phyloP scores from a whole-genome alignment of 345 rosid genomes.

The Aurinia saxatilis region DNA sequence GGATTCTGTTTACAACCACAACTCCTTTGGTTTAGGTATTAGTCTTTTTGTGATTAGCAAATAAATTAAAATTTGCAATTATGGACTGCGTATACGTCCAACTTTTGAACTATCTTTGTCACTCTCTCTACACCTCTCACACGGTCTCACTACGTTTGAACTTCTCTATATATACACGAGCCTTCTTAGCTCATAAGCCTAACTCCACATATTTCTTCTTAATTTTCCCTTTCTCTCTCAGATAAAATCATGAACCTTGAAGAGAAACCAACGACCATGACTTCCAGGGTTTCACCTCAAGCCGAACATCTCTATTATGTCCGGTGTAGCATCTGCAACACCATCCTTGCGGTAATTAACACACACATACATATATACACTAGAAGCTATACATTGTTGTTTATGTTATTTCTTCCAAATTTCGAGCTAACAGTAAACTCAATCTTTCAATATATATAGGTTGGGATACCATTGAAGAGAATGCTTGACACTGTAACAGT shows the following conservation, averaged over 20 bases:
- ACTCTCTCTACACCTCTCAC: not conserved
- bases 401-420: not conserved
- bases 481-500: conserved; percentile 90
- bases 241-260: conserved; percentile 47
- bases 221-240: not conserved
- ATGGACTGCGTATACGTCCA: not conserved
- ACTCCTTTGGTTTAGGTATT: not conserved
- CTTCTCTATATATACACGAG: conserved; percentile 17
- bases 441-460: conserved; percentile 36
- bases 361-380: not conserved
- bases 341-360: conserved; percentile 83
- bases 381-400: not conserved
- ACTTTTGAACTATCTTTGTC: not conserved
- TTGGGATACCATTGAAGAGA: conserved; percentile 87
- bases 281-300: conserved; percentile 40
- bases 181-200: conserved; percentile 7
- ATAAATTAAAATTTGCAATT: conserved; percentile 2
- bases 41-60: not conserved
- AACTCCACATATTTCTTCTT: conserved; percentile 15
- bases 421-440: no score
- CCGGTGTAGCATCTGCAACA: conserved; percentile 97
- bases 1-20: no score
- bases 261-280: conserved; percentile 58
- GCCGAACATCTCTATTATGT: conserved; percentile 91
- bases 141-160: conserved; percentile 4